Base-by-base conservation (phyloP, 2,329 filamentous ascomycete genomes). In the Furcasterigmium sp. region DNA sequence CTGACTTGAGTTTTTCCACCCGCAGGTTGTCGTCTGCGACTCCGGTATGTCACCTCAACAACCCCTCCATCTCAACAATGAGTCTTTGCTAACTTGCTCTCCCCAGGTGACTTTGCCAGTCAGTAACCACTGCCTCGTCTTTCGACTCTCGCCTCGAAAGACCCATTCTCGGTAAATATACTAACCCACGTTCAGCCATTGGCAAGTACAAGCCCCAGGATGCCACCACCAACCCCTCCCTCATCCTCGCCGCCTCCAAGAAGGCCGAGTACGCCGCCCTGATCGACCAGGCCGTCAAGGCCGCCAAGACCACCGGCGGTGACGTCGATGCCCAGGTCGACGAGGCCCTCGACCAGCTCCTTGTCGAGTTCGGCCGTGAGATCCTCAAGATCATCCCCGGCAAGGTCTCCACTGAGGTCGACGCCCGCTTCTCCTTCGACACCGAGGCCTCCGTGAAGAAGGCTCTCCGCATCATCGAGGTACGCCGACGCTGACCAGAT, bases 191-290 rank as follows among this genome's bases (percentile, higher is more conserved):
- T 48, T 67, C 73, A 82, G 91, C 91, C 70, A 98, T 98, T 69
- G 91, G 79, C 78, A 96, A 97, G 79, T 98, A 98, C 84, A 95
- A 95, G 84, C 93, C 93, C 54, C 91, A 98, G 80, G 93, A 98
- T 87, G 93, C 93, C 64, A 98, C 93, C 69, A 98, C 93, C 76
- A 98, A 98, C 84, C 93, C 93, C 48, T 97, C 93, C 52, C 80
- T 98, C 67, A 97, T 98, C 72, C 86, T 98, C 65, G 91, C 91
- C 56, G 93, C 93, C 53, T 91, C 93, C 65, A 97, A 98, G 82
- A 97, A 97, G 83, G 64, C 87, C 66, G 91, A 96, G 72, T 97
- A 97, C 70, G 89, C 87, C 62, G 84, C 85, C 69, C 76, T 97
- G 64, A 94, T 96, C 58, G 91, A 97, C 63, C 72, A 75, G 45